Evolutionary conservation across 495 filamentous ascomycete species (phyloP).

Genomic region (Aspergillus ellipticus): DNA sequence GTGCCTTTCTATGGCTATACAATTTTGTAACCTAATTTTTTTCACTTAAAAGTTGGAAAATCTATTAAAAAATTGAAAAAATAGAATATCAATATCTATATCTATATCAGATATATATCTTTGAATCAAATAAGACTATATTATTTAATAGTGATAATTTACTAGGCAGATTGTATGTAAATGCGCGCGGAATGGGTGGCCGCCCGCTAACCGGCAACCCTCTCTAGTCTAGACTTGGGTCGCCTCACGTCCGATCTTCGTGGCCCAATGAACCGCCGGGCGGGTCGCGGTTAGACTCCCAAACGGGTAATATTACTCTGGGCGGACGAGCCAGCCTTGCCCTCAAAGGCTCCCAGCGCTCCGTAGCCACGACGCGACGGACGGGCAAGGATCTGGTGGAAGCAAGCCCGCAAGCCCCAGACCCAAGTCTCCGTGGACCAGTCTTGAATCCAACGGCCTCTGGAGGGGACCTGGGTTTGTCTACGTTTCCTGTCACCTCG

Average conservation of each 20-base stretch:
- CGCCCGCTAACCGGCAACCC: too few relatives aligned
- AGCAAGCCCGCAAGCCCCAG: too few relatives aligned
- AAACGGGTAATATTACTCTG: slow-evolving; percentile 1
- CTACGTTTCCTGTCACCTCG: slow-evolving; percentile 3
- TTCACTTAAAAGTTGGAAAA: too few relatives aligned
- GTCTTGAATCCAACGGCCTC: not conserved
- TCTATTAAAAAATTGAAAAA: too few relatives aligned
- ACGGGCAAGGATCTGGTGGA: not conserved
- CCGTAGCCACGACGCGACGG: not conserved
- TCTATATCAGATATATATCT: too few relatives aligned
- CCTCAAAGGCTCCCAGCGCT: not conserved
- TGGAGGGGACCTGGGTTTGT: not conserved
- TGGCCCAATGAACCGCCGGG: slow-evolving; percentile 1
- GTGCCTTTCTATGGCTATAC: too few relatives aligned
- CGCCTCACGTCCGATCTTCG: slow-evolving; percentile 2
- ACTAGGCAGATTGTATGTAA: too few relatives aligned
- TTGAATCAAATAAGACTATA: too few relatives aligned
- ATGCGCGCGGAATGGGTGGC: too few relatives aligned
- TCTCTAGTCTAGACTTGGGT: slow-evolving; percentile 3
- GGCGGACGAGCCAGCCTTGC: not conserved
- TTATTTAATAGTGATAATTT: too few relatives aligned
- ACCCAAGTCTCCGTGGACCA: not conserved
- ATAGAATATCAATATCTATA: not conserved
- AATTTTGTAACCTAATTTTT: too few relatives aligned
- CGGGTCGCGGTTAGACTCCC: not conserved